Conservation (phyloP, 192 early-diverging fungal genomes). For the Coemansia sp. region DNA sequence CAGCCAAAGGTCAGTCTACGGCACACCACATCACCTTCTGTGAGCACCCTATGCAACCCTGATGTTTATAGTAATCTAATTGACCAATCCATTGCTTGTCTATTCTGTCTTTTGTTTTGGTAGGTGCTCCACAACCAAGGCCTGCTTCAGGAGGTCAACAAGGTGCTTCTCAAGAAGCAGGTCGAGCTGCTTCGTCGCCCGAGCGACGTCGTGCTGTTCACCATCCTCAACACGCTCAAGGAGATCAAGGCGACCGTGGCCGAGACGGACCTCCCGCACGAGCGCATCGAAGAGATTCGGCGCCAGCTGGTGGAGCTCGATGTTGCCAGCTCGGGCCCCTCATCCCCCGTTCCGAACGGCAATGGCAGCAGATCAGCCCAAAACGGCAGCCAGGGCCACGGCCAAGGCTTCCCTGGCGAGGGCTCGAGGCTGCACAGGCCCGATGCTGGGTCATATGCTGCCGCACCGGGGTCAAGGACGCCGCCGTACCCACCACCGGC, state of each 20-base stretch:
- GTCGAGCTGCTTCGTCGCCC: constrained; percentile 40
- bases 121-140: constrained; percentile 27
- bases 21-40: too few relatives aligned
- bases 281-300: constrained; percentile 20
- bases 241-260: constrained; percentile 23
- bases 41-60: too few relatives aligned
- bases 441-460: too few relatives aligned
- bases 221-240: constrained; percentile 24
- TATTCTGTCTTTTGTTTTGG: too few relatives aligned
- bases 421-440: too few relatives aligned
- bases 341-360: background rate
- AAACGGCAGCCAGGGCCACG: too few relatives aligned
- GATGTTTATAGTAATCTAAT: too few relatives aligned
- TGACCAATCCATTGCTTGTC: too few relatives aligned
- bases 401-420: too few relatives aligned
- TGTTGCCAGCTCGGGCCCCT: background rate
- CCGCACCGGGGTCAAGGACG: constrained; percentile 4
- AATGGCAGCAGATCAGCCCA: background rate
- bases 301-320: constrained; percentile 25
- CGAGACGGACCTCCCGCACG: constrained; percentile 16
- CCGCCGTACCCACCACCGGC: constrained; percentile 19
- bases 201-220: constrained; percentile 29
- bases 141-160: constrained; percentile 34
- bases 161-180: constrained; percentile 31
- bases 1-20: too few relatives aligned